Base-by-base conservation (phyloP, 441 rosid genomes). In the Gossypium davidsonii region DNA sequence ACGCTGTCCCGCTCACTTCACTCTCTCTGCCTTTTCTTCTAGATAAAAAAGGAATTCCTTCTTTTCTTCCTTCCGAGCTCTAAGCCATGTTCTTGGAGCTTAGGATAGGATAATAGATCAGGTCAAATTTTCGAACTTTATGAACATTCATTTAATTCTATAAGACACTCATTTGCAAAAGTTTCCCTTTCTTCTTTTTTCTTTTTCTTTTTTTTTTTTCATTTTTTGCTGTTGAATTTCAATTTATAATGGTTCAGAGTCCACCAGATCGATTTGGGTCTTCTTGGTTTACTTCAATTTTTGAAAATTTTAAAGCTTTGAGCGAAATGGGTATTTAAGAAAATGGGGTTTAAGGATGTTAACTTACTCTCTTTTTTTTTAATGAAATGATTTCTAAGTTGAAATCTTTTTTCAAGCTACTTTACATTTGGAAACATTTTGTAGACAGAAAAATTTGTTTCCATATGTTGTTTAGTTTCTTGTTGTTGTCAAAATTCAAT, bases 1-100 rank as follows among this genome's bases (percentile, higher is more conserved):
- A 31, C 48, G 34, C 62, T 61, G 75, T 82, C 89, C 91, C 93
- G 91, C 91, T 80, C 91, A 57, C 73, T 72, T 67, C 72, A 46
- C 74, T 66, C 21, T 42, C 2, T 56, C 52, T 6, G 39, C 39
- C 39, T 34, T 34, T 34, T 34, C 10, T 23, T 57, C 28, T 4
- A 57, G 39, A 49, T 15, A 49, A 49, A 4, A 4, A 14, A 49
- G 17, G 48, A 9, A 58, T 6, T 0, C 2, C 42, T 14, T n/a
- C 60, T 26, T 66, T 31, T 63, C 73, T 57, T 53, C 17, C 63
- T 59, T 59, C 5, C 4, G 15, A 60, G 42, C 86, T 53, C 84
- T 60, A 57, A 74, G 72, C 77, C 79, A 44, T 34, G 65, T 31
- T 72, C 62, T 78, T 56, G 42, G 70, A 78, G 83, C 76, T 83